These are phyloP conservation scores for Protostelium mycophagum DNA, from an alignment of 78 protist genomes.

Conservation along the genomic window DNA sequence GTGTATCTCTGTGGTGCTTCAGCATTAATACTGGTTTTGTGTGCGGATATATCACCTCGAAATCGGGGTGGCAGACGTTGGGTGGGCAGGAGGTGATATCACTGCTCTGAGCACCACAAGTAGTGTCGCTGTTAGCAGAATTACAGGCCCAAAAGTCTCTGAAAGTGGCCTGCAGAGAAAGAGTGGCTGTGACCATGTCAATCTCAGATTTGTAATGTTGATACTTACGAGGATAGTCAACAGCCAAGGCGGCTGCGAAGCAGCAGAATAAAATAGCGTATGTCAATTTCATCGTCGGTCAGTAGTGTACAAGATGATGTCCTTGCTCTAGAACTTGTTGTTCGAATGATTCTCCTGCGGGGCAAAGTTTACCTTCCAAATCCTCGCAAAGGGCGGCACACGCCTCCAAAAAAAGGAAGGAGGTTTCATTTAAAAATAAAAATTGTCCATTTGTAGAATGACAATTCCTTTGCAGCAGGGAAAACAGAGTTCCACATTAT, in stretches of 20 bases:
- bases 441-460: too few species aligned
- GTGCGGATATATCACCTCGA: neutral
- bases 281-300: too few species aligned
- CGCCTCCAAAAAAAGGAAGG: too few species aligned
- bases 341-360: too few species aligned
- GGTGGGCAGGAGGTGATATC: neutral
- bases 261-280: too few species aligned
- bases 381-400: too few species aligned
- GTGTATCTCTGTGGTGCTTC: neutral
- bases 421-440: too few species aligned
- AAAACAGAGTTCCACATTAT: too few species aligned
- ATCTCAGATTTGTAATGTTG: neutral
- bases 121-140: neutral
- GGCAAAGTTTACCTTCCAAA: too few species aligned
- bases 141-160: neutral
- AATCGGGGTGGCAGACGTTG: neutral
- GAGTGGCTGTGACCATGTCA: neutral
- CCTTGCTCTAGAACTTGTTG: too few species aligned
- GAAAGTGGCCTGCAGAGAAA: neutral
- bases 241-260: neutral
- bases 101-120: neutral
- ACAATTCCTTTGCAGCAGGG: too few species aligned
- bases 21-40: neutral
- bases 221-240: neutral
- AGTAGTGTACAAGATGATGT: too few species aligned